A percentile compares a stretch with the other conserved stretches of the same genome.
Evolutionary conservation across 345 rosid species (phyloP).

Genomic region (Syzygium grande): DNA sequence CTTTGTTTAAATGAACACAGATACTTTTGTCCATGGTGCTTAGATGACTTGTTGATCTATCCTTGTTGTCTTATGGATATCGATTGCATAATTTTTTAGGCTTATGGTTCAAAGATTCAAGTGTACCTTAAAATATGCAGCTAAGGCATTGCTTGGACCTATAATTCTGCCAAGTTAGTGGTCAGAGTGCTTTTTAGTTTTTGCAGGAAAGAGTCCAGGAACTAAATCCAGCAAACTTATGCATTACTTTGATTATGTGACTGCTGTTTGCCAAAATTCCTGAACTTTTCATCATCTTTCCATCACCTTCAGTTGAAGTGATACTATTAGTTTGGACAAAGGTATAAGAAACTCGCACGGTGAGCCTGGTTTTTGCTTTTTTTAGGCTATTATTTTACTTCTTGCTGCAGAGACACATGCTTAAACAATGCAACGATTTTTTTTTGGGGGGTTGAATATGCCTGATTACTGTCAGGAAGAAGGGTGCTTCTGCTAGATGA

Average conservation of each 20-base stretch:
- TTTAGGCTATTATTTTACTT: neutral
- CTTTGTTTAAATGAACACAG: neutral
- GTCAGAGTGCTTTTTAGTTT: neutral
- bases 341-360: neutral
- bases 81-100: neutral
- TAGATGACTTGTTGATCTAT: neutral
- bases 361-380: neutral
- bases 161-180: neutral
- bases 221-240: neutral
- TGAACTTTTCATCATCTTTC: neutral
- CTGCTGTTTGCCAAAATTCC: neutral
- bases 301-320: neutral
- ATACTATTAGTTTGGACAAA: neutral
- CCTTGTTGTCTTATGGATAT: neutral
- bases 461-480: neutral
- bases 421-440: neutral
- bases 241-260: neutral
- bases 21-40: neutral
- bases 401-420: neutral
- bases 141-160: neutral
- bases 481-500: neutral
- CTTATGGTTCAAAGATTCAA: neutral
- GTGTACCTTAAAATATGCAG: neutral
- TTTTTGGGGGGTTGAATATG: neutral
- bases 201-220: neutral